Percentiles rank a stretch among this genome's conserved stretches.
Conservation (phyloP, 2,329 filamentous ascomycete genomes). For the Trichoderma pleuroti region DNA sequence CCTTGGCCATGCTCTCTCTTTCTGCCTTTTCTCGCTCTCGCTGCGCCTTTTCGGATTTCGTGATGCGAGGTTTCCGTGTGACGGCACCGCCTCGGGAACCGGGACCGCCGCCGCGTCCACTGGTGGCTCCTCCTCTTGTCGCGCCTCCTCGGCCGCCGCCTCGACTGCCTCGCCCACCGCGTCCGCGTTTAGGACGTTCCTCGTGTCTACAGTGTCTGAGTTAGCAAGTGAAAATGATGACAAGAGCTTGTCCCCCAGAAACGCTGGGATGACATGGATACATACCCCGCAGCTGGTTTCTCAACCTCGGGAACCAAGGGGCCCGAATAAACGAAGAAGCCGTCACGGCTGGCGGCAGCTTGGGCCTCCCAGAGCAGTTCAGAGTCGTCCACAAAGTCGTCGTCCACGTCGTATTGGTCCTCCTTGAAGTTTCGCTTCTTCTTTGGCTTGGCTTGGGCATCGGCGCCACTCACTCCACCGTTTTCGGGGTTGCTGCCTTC, state of each 20-base stretch:
- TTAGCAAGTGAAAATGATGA: neutral
- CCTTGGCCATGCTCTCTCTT: conserved; percentile 53
- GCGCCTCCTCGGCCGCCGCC: conserved; percentile 60
- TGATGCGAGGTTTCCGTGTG: conserved; percentile 77
- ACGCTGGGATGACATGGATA: conserved; percentile 23
- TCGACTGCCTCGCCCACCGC: conserved; percentile 49
- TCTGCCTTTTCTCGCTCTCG: conserved; percentile 79
- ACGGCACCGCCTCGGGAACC: conserved; percentile 73
- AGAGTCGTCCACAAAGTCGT: conserved; percentile 87
- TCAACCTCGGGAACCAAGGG: conserved; percentile 84
- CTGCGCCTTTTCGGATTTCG: conserved; percentile 78
- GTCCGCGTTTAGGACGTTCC: conserved; percentile 67
- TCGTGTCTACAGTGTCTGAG: conserved; percentile 57
- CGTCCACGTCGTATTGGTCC: conserved; percentile 79
- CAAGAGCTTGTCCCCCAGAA: no score
- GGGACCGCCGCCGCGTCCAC: conserved; percentile 51
- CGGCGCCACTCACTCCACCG: conserved; percentile 58
- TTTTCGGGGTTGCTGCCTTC: conserved; percentile 90
- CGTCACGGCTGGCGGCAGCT: conserved; percentile 88
- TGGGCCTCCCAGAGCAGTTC: conserved; percentile 95
- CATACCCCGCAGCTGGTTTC: conserved; percentile 59
- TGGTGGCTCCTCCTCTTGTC: conserved; percentile 49
- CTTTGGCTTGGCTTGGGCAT: conserved; percentile 62
- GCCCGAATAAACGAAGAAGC: conserved; percentile 97
- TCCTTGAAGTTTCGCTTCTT: conserved; percentile 79